Evolutionary conservation across 306 rosid genomes (phyloP).

Genomic region (Prunus davidiana): DNA sequence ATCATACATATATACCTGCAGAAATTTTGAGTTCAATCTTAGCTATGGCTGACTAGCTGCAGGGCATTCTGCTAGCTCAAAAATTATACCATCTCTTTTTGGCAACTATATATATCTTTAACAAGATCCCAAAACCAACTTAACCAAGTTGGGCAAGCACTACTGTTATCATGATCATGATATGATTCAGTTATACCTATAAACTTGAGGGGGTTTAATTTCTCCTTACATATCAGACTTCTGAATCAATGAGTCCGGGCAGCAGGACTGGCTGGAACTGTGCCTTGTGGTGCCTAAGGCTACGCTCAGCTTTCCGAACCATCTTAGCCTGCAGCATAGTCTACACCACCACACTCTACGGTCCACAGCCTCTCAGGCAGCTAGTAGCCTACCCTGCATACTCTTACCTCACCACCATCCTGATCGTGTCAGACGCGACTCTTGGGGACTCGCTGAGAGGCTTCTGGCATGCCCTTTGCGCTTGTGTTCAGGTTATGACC

Average conservation of each 20-base stretch:
- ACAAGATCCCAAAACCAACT: not conserved
- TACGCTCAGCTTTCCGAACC: conserved; percentile 48
- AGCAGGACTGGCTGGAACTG: conserved; percentile 12
- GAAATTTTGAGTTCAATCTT: not conserved
- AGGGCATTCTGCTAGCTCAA: too few relatives aligned
- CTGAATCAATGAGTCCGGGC: not conserved
- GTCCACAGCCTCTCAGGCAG: conserved; percentile 34
- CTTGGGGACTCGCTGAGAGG: conserved; percentile 70
- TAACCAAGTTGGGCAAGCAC: not conserved
- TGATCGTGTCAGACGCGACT: conserved; percentile 50
- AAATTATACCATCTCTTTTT: too few relatives aligned
- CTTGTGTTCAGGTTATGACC: conserved; percentile 33
- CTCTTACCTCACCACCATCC: conserved; percentile 55
- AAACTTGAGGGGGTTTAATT: not conserved
- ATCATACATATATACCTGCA: not conserved
- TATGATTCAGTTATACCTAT: not conserved
- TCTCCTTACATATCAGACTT: not conserved
- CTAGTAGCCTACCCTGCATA: conserved; percentile 52
- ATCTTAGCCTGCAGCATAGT: conserved; percentile 64
- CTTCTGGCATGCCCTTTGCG: conserved; percentile 47
- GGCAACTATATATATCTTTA: not conserved
- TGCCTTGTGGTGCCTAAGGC: conserved; percentile 33
- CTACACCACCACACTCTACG: conserved; percentile 41
- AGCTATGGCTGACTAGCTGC: not conserved
- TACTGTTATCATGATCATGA: not conserved